Base-by-base conservation (phyloP, 208 protist species). In the Angomonas deanei region DNA sequence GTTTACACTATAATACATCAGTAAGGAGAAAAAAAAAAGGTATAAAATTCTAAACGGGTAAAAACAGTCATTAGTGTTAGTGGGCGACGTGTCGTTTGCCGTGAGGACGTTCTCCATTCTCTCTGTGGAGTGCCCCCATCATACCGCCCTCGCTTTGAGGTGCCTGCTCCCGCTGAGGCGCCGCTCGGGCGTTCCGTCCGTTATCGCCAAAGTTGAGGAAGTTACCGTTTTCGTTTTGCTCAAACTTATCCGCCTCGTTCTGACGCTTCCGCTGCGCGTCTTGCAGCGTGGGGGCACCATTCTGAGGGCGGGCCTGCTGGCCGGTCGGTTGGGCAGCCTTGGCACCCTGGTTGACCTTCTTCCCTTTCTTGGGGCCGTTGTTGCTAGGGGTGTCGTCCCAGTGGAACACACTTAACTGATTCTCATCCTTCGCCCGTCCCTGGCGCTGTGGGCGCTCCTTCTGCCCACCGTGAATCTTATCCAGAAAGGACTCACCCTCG, bases 201-300 rank as follows among this genome's bases (percentile, higher is more conserved):
- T 76, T 49, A 26, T 90, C 78, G 58, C 71, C 86, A 71, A 94
- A 94, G 57, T 74, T 72, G 3, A 94, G 67, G 64, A 94, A 94
- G 49, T 75, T 66, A 38, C 82, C 72, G 10, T 76, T 65, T 19
- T 15, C 68, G 61, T 84, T 69, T 11, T 61, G 68, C 26, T 63
- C 47, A 32, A 80, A 80, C 76, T 73, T 78, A 36, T 65, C 80
- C 49, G 61, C 78, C 57, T 82, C 42, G 42, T 50, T 50, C 42
- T 50, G 42, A 5, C 42, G 42, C 19, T 50, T 50, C 19, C 42
- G 17, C 19, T 19, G 17, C 36, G 36, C 36, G 4, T 19, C 42
- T n/a, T 50, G 8, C 15, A 19, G 42, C 15, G 13, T 50, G n/a
- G n/a, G n/a, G n/a, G n/a, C n/a, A n/a, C 34, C 34, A 56, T 56